A percentile compares a stretch with the other conserved stretches of the same genome.
These are phyloP conservation scores for Aquilaria sinensis DNA, from an alignment of 345 rosid species.

Conservation along the genomic window DNA sequence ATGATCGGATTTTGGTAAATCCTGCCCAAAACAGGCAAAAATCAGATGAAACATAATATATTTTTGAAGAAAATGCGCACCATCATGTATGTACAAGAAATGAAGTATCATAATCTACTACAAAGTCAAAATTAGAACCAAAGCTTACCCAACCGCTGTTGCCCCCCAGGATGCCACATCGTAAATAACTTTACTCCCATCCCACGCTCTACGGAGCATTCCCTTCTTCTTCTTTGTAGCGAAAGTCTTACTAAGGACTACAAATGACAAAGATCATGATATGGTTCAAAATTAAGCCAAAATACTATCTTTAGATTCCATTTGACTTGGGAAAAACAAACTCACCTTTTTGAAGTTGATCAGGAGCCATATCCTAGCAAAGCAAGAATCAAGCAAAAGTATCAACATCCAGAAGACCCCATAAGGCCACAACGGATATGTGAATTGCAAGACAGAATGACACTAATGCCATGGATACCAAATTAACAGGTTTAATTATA, in stretches of 20 bases:
- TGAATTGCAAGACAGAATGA: too few species aligned
- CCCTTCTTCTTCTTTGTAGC: slow-evolving; percentile 80
- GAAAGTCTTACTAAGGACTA: slow-evolving; percentile 89
- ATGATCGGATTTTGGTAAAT: slow-evolving; percentile 89
- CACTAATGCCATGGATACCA: too few species aligned
- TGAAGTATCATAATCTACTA: background rate
- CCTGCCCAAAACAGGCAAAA: slow-evolving; percentile 29
- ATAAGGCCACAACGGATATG: background rate
- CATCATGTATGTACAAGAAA: background rate
- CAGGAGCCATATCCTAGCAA: slow-evolving; percentile 75
- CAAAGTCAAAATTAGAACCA: background rate
- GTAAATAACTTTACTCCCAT: slow-evolving; percentile 91
- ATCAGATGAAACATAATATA: background rate
- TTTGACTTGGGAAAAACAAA: slow-evolving; percentile 1
- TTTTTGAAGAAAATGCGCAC: background rate
- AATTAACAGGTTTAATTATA: too few species aligned
- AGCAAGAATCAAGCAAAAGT: background rate
- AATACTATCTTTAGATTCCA: too few species aligned
- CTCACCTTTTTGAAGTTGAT: slow-evolving; percentile 91
- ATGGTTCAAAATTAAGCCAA: too few species aligned
- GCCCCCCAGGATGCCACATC: slow-evolving; percentile 99
- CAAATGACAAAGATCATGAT: background rate
- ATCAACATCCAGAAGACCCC: background rate
- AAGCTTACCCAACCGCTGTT: slow-evolving; percentile 79
- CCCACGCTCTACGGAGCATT: slow-evolving; percentile 99